Evolutionary conservation across 164 flowering plant species (phyloP).

Genomic region (Aristolochia fimbriata): DNA sequence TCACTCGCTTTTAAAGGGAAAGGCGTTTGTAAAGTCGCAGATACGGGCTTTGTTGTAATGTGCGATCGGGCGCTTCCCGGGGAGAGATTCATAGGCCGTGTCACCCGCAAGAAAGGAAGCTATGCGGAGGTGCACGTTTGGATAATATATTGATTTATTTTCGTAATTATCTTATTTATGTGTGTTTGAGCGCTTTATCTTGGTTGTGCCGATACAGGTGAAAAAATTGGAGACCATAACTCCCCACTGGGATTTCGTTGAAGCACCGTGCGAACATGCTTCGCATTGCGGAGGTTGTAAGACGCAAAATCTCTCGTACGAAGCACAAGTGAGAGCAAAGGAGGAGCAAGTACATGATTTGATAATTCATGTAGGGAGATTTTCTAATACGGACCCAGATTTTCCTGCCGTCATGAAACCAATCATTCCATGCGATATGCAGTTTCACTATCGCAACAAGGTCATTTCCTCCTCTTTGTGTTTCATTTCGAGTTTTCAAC

Average conservation of each 20-base stretch:
- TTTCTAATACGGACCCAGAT: conserved; percentile 42
- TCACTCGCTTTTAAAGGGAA: conserved; percentile 75
- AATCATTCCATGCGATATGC: conserved; percentile 83
- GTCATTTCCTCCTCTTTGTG: conserved; percentile 21
- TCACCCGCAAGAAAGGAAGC: conserved; percentile 66
- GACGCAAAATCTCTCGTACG: conserved; percentile 73
- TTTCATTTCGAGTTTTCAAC: background rate
- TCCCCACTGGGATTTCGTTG: conserved; percentile 65
- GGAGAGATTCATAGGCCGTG: conserved; percentile 85
- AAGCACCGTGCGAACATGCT: conserved; percentile 92
- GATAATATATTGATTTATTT: background rate
- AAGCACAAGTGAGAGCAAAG: conserved; percentile 81
- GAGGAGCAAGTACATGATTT: conserved; percentile 81
- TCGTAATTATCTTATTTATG: background rate
- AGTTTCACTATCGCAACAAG: conserved; percentile 90
- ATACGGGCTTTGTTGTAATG: conserved; percentile 78
- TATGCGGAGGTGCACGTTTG: conserved; percentile 62
- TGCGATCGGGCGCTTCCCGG: conserved; percentile 96
- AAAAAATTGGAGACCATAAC: conserved; percentile 58
- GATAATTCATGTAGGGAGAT: conserved; percentile 68
- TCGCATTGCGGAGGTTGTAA: conserved; percentile 90
- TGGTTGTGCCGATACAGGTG: conserved; percentile 29
- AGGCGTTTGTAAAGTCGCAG: conserved; percentile 78
- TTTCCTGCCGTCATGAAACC: conserved; percentile 52
- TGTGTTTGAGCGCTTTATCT: background rate